Evolutionary conservation across 257 asterid species (phyloP).

Genomic region (Solanum sejunctum): DNA sequence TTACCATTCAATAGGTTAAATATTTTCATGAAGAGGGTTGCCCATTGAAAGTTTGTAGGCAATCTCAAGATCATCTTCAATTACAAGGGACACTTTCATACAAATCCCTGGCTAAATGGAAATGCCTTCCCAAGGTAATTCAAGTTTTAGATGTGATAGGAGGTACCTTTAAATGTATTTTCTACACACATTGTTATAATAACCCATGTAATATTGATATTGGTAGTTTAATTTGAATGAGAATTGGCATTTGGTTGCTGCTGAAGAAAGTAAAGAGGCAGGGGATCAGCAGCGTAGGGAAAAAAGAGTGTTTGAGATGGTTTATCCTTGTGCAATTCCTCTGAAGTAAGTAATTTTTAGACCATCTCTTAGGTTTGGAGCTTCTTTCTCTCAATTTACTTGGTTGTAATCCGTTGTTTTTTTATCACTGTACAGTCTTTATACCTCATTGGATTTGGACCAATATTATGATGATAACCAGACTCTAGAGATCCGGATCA

Average conservation of each 20-base stretch:
- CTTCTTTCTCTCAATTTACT: too few species aligned
- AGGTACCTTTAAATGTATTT: not conserved
- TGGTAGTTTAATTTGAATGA: too few species aligned
- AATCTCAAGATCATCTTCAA: not conserved
- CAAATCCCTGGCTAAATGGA: constrained; percentile 13
- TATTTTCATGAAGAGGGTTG: not conserved
- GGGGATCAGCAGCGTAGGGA: too few species aligned
- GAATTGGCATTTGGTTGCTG: too few species aligned
- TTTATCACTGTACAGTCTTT: constrained; percentile 17
- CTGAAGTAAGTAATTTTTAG: too few species aligned
- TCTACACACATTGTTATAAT: too few species aligned
- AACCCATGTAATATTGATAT: too few species aligned
- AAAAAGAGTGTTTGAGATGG: too few species aligned
- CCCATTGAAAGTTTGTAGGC: constrained; percentile 3
- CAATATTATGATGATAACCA: constrained; percentile 10
- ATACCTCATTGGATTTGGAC: not conserved
- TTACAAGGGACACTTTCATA: not conserved
- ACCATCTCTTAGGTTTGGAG: too few species aligned
- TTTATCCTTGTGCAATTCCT: too few species aligned
- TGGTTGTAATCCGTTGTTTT: not conserved
- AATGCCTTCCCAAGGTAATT: constrained; percentile 15
- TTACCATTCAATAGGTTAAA: constrained; percentile 3
- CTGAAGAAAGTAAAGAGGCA: too few species aligned
- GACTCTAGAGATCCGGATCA: constrained; percentile 20
- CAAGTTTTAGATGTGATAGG: not conserved